Base-by-base conservation (phyloP, 2,329 filamentous ascomycete species). In the Scleromitrula shiraiana region DNA sequence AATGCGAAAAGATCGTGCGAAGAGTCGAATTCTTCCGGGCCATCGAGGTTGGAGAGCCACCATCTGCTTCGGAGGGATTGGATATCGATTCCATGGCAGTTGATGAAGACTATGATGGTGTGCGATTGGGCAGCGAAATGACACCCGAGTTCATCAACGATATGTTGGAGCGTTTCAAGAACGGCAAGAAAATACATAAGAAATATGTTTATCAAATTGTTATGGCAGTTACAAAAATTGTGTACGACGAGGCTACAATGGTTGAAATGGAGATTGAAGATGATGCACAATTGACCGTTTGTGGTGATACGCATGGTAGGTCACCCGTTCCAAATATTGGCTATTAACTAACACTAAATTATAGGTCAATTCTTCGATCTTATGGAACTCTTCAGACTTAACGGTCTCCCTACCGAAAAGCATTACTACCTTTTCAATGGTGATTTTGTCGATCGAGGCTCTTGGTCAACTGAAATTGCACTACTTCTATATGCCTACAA, bases 201-300 rank as follows among this genome's bases (percentile, higher is more conserved):
- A 98, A 97, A 77, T 98, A 96, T 64, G 93, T 91, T 56, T 97
- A 91, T 73, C 88, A 96, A 70, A 98, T 98, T 63, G 77, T 98
- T 60, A 71, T 96, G 59, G 86, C 87, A 5, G 87, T 94, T 59
- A 88, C 86, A 73, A 83, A 95, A 54, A 78, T 98, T 50, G 83
- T 95, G 38, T 90, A 91, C 65, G 82, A 89, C 45, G 93, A 98
- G 70, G 78, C 91, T 14, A 98, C 93, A 22, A 96, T 98, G 93
- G 90, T 96, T 22, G 93, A 98, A 70, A 78, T 93, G 64, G 79
- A 87, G 41, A 81, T 98, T 46, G 80, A 84, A 5, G 71, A 86
- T 38, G 88, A 83, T 49, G 80, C 84, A 50, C 78, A 84, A 63
- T 74, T 98, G 61, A 98, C 93, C 2, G 89, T 98, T 47, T 98